Percentiles rank a stretch among this genome's conserved stretches.
Evolutionary conservation across 2,329 filamentous ascomycete genomes (phyloP).

Genomic region (Penicillium janthinellum): DNA sequence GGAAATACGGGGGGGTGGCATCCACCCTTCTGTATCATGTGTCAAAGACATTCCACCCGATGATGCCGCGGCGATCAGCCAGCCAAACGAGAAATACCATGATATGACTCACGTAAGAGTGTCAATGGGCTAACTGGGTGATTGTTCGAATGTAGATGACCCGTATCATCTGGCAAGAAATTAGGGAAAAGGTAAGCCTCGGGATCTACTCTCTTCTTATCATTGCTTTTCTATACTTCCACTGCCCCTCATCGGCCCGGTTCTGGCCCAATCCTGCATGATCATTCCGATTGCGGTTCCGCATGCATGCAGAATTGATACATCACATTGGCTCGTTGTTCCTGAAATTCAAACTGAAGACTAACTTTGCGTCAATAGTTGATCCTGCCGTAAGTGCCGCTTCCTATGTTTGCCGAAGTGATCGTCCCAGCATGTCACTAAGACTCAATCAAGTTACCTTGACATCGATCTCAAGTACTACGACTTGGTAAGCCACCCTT

Average conservation of each 20-base stretch:
- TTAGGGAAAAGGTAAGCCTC: constrained; percentile 79
- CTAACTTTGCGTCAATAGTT: constrained; percentile 55
- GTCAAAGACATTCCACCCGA: constrained; percentile 22
- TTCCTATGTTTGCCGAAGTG: constrained; percentile 2
- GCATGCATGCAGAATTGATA: constrained; percentile 18
- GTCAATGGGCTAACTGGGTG: constrained; percentile 23
- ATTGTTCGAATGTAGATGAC: constrained; percentile 70
- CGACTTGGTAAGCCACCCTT: constrained; percentile 61
- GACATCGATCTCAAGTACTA: constrained; percentile 99
- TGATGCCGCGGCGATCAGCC: background rate
- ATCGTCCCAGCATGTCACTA: constrained; percentile 17
- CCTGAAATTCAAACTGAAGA: constrained; percentile 9
- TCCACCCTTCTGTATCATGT: constrained; percentile 18
- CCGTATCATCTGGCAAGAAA: constrained; percentile 97
- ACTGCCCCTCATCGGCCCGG: constrained; percentile 8
- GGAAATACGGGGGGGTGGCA: constrained; percentile 36
- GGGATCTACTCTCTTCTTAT: constrained; percentile 14
- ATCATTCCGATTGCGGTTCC: constrained; percentile 5
- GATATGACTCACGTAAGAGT: background rate
- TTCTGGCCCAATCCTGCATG: constrained; percentile 19
- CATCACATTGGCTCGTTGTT: constrained; percentile 2
- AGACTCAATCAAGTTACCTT: constrained; percentile 63
- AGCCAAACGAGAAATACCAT: background rate
- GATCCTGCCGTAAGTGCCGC: constrained; percentile 70
- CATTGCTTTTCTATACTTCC: background rate